A percentile compares a stretch with the other conserved stretches of the same genome.
phyloP scores from a whole-genome alignment of 345 rosid genomes.

The Hirschfeldia incana region DNA sequence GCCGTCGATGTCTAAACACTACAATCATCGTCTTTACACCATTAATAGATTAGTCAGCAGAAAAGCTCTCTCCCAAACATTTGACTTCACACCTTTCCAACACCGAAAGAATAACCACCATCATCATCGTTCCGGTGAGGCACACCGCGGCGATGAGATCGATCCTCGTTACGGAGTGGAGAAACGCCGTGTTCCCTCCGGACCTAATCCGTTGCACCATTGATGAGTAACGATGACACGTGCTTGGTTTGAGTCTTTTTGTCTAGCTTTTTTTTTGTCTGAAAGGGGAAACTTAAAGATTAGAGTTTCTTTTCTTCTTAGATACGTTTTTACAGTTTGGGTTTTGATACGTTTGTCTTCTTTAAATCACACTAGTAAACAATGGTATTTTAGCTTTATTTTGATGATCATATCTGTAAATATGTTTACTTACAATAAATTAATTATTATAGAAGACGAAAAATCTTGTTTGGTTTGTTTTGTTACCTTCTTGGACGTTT shows the following conservation, averaged over 20 bases:
- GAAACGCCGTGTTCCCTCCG: conserved; percentile 89
- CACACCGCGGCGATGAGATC: conserved; percentile 47
- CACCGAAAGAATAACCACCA: conserved; percentile 22
- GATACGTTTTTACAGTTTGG: conserved; percentile 12
- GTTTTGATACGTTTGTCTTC: conserved; percentile 10
- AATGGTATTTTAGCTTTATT: neutral
- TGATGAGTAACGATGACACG: conserved; percentile 36
- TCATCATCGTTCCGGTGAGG: conserved; percentile 16
- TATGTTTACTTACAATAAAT: conserved; percentile 19
- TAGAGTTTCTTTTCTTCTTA: neutral
- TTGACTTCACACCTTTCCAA: conserved; percentile 67
- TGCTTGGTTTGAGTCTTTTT: neutral
- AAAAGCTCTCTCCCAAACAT: conserved; percentile 50
- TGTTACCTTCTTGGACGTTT: neutral
- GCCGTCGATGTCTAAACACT: conserved; percentile 17
- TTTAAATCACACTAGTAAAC: neutral
- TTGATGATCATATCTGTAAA: conserved; percentile 17
- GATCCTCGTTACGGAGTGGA: conserved; percentile 82
- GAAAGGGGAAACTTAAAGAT: neutral
- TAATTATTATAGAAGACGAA: neutral
- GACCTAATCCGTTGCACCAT: conserved; percentile 94
- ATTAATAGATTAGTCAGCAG: conserved; percentile 37
- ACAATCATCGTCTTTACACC: conserved; percentile 2
- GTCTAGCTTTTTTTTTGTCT: neutral
- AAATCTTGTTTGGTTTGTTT: neutral